Conservation (phyloP, 1,284 basidiomycete genomes). For the Tranzscheliella williamsii region DNA sequence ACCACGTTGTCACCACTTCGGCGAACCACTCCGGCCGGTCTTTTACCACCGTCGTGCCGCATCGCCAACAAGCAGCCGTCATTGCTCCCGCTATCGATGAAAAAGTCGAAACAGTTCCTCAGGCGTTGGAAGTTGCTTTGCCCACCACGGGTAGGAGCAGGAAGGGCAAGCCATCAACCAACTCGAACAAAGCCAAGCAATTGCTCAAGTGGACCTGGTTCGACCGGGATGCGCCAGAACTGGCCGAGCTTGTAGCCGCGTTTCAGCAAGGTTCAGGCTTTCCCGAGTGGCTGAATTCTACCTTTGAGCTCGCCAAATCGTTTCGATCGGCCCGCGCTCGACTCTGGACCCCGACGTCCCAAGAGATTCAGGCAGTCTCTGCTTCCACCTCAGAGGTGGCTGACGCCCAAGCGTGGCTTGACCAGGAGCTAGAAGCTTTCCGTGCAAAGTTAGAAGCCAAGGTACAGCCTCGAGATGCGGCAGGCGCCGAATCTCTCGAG, state of each 20-base stretch:
- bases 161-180: neutral
- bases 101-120: too few species aligned
- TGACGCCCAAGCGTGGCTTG: constrained; percentile 20
- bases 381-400: constrained; percentile 3
- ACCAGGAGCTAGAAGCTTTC: constrained; percentile 6
- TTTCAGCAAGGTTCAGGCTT: neutral
- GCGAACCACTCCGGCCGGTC: too few species aligned
- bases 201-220: constrained; percentile 35
- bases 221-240: constrained; percentile 1
- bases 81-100: too few species aligned
- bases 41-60: constrained; percentile 8
- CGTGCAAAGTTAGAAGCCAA: constrained; percentile 1
- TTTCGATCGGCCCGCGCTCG: constrained; percentile 38
- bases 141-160: neutral
- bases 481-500: neutral
- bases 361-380: constrained; percentile 5
- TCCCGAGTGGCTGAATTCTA: constrained; percentile 11
- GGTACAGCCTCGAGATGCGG: neutral
- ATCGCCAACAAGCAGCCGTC: too few species aligned
- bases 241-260: neutral
- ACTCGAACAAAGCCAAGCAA: constrained; percentile 12
- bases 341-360: constrained; percentile 25
- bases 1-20: neutral
- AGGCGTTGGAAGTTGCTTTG: too few species aligned
- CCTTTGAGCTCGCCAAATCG: constrained; percentile 17